A percentile compares a stretch with the other conserved stretches of the same genome.
Evolutionary conservation across 179 eudicot genomes (phyloP).

Genomic region (Pouteria campechiana): DNA sequence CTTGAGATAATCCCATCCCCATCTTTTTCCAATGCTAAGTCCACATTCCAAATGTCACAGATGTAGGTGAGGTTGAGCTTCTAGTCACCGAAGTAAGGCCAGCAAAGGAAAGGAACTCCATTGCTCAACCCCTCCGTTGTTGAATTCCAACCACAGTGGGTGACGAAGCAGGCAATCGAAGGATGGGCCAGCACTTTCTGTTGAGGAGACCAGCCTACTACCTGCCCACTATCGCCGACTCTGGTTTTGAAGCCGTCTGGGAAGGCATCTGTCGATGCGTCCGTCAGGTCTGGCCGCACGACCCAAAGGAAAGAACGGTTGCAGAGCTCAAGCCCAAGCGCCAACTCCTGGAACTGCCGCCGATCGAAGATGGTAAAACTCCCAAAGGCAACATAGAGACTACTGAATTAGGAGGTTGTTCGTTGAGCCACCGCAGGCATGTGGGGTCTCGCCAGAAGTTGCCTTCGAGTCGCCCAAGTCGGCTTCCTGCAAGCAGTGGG

Average conservation of each 20-base stretch:
- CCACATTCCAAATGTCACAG: slow-evolving; percentile 13
- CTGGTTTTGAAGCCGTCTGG: slow-evolving; percentile 10
- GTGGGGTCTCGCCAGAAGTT: slow-evolving; percentile 23
- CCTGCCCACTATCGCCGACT: slow-evolving; percentile 1
- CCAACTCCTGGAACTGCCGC: slow-evolving; percentile 6
- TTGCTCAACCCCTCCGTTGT: slow-evolving; percentile 6
- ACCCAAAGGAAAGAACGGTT: slow-evolving; percentile 14
- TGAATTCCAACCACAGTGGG: slow-evolving; percentile 16
- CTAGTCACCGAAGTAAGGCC: slow-evolving; percentile 17
- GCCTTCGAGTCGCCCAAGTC: slow-evolving; percentile 17
- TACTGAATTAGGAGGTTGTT: slow-evolving; percentile 12
- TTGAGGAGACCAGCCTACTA: slow-evolving; percentile 14
- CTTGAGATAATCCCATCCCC: neutral
- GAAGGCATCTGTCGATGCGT: neutral
- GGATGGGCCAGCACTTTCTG: slow-evolving; percentile 7
- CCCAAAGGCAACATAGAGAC: slow-evolving; percentile 14
- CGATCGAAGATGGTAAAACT: slow-evolving; percentile 4
- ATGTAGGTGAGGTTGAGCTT: slow-evolving; percentile 6
- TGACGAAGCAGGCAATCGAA: slow-evolving; percentile 9
- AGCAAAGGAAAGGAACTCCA: slow-evolving; percentile 15
- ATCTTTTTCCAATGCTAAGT: slow-evolving; percentile 5
- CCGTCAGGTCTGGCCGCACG: slow-evolving; percentile 7
- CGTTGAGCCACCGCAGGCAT: slow-evolving; percentile 27
- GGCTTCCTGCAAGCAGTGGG: slow-evolving; percentile 26
- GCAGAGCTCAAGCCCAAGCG: slow-evolving; percentile 9